These are phyloP conservation scores for Cornus florida DNA, from an alignment of 148 eudicot species.

Conservation along the genomic window DNA sequence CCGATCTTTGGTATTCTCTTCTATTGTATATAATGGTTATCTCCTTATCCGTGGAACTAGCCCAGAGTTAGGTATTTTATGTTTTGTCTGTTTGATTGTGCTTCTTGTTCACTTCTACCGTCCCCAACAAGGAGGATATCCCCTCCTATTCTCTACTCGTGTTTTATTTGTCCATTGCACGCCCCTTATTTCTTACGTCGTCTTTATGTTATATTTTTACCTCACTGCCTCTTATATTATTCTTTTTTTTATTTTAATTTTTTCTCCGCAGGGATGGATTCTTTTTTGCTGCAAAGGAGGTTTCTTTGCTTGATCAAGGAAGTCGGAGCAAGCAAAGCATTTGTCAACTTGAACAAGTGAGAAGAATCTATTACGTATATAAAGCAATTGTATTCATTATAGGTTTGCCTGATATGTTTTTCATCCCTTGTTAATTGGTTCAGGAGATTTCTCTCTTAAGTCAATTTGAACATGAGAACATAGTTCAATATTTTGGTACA, in stretches of 20 bases:
- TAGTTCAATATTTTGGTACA: slow-evolving; percentile 69
- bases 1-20: too few relatives aligned
- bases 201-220: neutral
- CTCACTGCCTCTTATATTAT: slow-evolving; percentile 9
- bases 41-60: too few relatives aligned
- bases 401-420: neutral
- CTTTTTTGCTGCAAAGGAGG: slow-evolving; percentile 84
- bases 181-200: too few relatives aligned
- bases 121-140: too few relatives aligned
- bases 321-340: slow-evolving; percentile 26
- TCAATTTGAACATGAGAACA: slow-evolving; percentile 73
- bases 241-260: neutral
- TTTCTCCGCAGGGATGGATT: slow-evolving; percentile 62
- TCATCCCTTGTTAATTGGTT: slow-evolving; percentile 14
- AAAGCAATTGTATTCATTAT: neutral
- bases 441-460: slow-evolving; percentile 78
- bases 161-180: too few relatives aligned
- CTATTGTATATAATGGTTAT: too few relatives aligned
- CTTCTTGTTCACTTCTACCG: too few relatives aligned
- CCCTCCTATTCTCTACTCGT: too few relatives aligned
- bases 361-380: neutral
- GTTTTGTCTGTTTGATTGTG: too few relatives aligned
- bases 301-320: slow-evolving; percentile 75
- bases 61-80: too few relatives aligned
- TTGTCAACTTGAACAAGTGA: slow-evolving; percentile 71